Evolutionary conservation across 257 asterid genomes (phyloP), one percentile per base, ranked within the genome.

Genomic region (Rubia yunnanensis): DNA sequence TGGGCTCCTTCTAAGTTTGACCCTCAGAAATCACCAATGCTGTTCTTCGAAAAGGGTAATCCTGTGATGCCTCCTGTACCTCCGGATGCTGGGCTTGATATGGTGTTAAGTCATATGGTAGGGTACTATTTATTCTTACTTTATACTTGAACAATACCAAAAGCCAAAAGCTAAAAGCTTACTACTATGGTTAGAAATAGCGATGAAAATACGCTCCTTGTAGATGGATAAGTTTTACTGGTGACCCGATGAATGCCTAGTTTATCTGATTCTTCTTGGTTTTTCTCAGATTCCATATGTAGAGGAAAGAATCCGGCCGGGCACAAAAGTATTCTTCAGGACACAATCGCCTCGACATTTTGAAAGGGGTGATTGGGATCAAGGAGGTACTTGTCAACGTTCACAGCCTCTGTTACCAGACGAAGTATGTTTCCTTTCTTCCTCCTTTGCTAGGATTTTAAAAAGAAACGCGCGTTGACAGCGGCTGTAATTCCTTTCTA

Each of bases 1-100:
- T 88, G 96, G 96, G 99, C 97, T 68, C 97, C 97, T 38, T 80
- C 96, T 24, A 94, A 94, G 85, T 94, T 94, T 80, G 96, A 94
- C 77, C 97, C 96, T n/a, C 83, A 86, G 60, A 88, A 82, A 72
- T 86, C 97, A 56, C 99, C 97, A 50, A 84, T 90, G 95, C 81
- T 90, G 63, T 94, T 94, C 86, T 94, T 88, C 70, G 85, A 94
- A 85, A 85, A 82, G 77, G 97, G 92, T 11, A 54, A 67, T 49
- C 99, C 97, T 23, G 68, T 88, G 68, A 78, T 66, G 63, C 97
- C 97, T 74, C 88, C 87, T 15, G 78, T 86, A 52, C 65, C 83
- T 36, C 86, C 95, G 4, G 85, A 85, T 65, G 82, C 73, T 35
- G 97, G 97, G 60, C 87, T 94, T 63, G 96, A 83, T 78, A 76